Percentiles rank a stretch among this genome's conserved stretches.
Conservation (phyloP, 169 alveolate genomes). For the Eimeria tenella region DNA sequence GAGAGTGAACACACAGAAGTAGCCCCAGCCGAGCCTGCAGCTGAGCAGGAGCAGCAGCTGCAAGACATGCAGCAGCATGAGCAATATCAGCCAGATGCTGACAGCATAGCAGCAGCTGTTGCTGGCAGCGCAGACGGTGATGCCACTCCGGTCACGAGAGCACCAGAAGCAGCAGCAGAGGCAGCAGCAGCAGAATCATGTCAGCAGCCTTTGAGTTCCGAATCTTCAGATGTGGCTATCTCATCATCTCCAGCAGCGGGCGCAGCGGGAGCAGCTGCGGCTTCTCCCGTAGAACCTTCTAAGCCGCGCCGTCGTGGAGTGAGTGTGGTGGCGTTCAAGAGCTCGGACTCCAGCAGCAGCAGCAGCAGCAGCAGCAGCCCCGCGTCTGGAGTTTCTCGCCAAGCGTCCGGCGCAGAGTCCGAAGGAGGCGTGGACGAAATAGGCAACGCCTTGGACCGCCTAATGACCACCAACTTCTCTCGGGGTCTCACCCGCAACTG, state of each 20-base stretch:
- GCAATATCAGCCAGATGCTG: background rate
- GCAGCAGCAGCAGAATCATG: background rate
- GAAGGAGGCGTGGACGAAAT: background rate
- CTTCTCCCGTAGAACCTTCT: background rate
- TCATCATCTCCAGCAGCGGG: background rate
- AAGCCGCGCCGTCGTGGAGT: background rate
- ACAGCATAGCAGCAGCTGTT: background rate
- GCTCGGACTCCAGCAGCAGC: background rate
- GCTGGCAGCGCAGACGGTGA: background rate
- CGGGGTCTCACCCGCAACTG: background rate
- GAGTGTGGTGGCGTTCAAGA: background rate
- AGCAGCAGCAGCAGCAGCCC: slow-evolving; percentile 21
- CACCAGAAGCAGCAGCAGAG: background rate
- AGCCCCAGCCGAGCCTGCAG: background rate
- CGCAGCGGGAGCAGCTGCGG: background rate
- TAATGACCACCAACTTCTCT: slow-evolving; percentile 28
- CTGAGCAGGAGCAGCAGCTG: background rate
- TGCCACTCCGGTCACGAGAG: background rate
- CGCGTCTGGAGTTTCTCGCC: no score
- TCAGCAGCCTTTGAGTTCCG: background rate
- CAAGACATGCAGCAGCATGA: background rate
- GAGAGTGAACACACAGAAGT: slow-evolving; percentile 4
- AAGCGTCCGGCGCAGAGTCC: background rate
- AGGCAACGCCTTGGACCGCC: slow-evolving; percentile 18
- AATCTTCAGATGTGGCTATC: no score